phyloP scores from a whole-genome alignment of 768 basidiomycete genomes.

The Boletus vinaceobasis region DNA sequence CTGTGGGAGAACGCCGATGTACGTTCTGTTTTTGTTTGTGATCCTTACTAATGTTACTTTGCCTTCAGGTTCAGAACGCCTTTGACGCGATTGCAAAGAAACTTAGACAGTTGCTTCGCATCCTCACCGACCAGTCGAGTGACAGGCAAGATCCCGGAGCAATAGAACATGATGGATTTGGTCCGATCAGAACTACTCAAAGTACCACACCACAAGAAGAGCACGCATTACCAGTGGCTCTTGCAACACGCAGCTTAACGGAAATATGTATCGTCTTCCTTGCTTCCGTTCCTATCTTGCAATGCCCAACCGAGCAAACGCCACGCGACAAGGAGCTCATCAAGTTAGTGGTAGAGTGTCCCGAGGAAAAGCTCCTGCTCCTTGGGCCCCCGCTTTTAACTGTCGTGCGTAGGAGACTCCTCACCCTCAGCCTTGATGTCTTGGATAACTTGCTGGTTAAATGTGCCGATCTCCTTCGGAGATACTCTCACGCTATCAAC shows the following conservation, averaged over 20 bases:
- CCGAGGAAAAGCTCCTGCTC: slow-evolving; percentile 54
- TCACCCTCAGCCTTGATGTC: slow-evolving; percentile 50
- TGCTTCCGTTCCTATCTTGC: slow-evolving; percentile 59
- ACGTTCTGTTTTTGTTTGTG: slow-evolving; percentile 16
- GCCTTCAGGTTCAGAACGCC: slow-evolving; percentile 50
- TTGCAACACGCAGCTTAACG: slow-evolving; percentile 36
- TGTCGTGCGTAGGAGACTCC: slow-evolving; percentile 50
- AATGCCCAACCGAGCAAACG: slow-evolving; percentile 53
- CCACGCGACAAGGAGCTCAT: slow-evolving; percentile 61
- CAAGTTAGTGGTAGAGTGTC: slow-evolving; percentile 48
- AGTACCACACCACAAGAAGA: slow-evolving; percentile 32
- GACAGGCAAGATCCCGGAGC: slow-evolving; percentile 25
- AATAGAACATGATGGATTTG: slow-evolving; percentile 58
- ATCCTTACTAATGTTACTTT: neutral
- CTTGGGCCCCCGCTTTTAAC: slow-evolving; percentile 55
- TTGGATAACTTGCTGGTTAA: slow-evolving; percentile 53
- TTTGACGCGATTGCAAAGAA: slow-evolving; percentile 30
- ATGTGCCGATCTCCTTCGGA: slow-evolving; percentile 48
- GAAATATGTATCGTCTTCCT: slow-evolving; percentile 60
- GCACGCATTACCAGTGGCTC: slow-evolving; percentile 24
- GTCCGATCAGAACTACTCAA: slow-evolving; percentile 42
- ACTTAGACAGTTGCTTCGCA: slow-evolving; percentile 43
- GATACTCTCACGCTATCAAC: slow-evolving; percentile 55
- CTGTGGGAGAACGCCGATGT: slow-evolving; percentile 75
- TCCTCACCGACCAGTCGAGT: slow-evolving; percentile 23